Percentiles rank a stretch among this genome's conserved stretches.
Evolutionary conservation across 2,329 filamentous ascomycete genomes (phyloP).

Genomic region (Hirsutella thompsonii): DNA sequence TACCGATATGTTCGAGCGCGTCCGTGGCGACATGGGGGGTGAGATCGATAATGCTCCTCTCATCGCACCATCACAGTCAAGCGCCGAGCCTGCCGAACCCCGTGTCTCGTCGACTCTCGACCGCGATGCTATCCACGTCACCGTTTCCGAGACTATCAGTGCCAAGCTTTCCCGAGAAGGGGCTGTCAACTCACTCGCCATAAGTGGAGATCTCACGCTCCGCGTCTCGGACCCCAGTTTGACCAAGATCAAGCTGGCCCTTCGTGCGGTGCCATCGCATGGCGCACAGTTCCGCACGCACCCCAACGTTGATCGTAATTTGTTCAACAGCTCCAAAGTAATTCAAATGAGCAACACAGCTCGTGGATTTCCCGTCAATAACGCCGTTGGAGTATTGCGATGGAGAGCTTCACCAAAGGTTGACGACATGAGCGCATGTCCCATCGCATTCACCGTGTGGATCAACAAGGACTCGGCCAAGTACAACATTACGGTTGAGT

Average conservation of each 20-base stretch:
- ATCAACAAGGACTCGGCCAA: constrained; percentile 78
- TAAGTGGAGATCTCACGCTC: constrained; percentile 86
- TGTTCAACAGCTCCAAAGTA: constrained; percentile 69
- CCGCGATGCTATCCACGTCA: constrained; percentile 76
- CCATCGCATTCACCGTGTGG: constrained; percentile 96
- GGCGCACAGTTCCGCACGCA: constrained; percentile 90
- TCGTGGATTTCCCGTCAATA: constrained; percentile 89
- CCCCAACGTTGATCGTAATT: constrained; percentile 83
- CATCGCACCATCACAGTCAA: constrained; percentile 41
- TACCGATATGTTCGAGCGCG: constrained; percentile 92
- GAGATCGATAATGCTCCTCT: constrained; percentile 70
- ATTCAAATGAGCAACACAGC: constrained; percentile 84
- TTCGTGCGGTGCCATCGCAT: constrained; percentile 63
- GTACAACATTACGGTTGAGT: constrained; percentile 88
- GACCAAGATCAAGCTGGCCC: constrained; percentile 80
- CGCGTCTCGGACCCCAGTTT: constrained; percentile 80
- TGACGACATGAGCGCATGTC: constrained; percentile 69
- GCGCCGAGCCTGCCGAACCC: constrained; percentile 38
- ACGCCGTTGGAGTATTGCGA: constrained; percentile 80
- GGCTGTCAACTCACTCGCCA: constrained; percentile 69
- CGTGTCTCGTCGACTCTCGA: constrained; percentile 57
- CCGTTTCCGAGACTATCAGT: constrained; percentile 78
- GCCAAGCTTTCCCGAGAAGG: constrained; percentile 85
- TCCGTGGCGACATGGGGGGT: constrained; percentile 80
- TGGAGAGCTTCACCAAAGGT: constrained; percentile 79